These are phyloP conservation scores for Maudiozyma serrabonitensis DNA, from an alignment of 805 yeast species.

Conservation along the genomic window DNA sequence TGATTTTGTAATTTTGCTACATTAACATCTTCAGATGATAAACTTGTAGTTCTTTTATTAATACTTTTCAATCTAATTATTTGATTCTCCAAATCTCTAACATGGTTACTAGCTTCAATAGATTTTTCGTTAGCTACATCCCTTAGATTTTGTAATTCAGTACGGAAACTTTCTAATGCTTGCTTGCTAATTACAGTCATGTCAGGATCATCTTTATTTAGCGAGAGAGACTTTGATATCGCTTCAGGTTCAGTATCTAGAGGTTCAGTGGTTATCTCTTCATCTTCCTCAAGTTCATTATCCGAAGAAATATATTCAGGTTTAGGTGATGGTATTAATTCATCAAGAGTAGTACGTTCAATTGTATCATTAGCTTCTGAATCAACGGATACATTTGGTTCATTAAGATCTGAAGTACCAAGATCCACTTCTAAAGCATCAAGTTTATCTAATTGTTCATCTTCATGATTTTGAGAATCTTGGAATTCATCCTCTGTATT, in stretches of 20 bases:
- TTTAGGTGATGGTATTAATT: neutral
- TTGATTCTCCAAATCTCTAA: constrained; percentile 38
- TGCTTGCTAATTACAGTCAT: neutral
- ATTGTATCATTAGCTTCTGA: neutral
- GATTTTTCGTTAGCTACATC: constrained; percentile 42
- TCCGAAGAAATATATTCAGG: neutral
- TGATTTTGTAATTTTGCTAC: constrained; percentile 10
- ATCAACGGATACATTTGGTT: too few relatives aligned
- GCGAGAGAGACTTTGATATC: neutral
- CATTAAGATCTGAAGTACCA: too few relatives aligned
- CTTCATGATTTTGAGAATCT: neutral
- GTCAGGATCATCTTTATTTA: neutral
- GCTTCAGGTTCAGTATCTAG: neutral
- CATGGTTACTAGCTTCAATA: constrained; percentile 46
- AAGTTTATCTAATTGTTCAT: neutral
- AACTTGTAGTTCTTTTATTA: neutral
- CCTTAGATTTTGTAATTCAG: constrained; percentile 32
- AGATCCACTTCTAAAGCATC: neutral
- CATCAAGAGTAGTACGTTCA: neutral
- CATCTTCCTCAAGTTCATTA: neutral
- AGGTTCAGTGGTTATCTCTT: neutral
- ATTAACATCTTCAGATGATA: constrained; percentile 18
- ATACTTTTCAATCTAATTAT: constrained; percentile 17
- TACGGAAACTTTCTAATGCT: constrained; percentile 17
- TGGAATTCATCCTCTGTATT: neutral